Base-by-base conservation (phyloP, 2,329 filamentous ascomycete genomes). In the Cladophialophora chaetospira region DNA sequence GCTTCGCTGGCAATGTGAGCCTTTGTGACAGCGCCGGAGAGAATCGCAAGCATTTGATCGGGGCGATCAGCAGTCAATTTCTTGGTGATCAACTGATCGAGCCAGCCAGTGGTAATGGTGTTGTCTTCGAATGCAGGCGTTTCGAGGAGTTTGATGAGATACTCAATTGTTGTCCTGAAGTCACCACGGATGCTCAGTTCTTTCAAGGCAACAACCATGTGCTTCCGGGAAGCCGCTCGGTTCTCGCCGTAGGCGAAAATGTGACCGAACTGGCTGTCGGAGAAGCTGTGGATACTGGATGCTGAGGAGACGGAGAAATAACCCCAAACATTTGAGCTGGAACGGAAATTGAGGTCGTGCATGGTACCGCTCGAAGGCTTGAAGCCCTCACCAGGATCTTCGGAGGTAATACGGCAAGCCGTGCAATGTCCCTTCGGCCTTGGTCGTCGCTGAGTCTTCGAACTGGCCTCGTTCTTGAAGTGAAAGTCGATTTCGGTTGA, bases 181-280 rank as follows among this genome's bases (percentile, higher is more conserved):
- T 99, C 94, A 83, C 94, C 94, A 77, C 94, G 94, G 80, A 99
- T 99, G 79, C 93, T 99, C 77, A 99, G 77, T 77, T 99, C 94
- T 82, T 99, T 99, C 71, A 99, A 79, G 13, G 94, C 94, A 66
- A 99, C 89, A 66, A 99, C 92, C 94, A 99, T 99, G 80, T 99
- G 95, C 76, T 99, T 99, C 65, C 94, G 82, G 23, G 94, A 99
- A 23, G 94, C 92, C 48, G 91, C 88, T 73, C 94, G 87, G 79
- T 95, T 99, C 82, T 99, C 94, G 60, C 94, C 94, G 68, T 97
- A 99, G 50, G 94, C 95, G 75, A 99, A 99, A 67, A 99, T 99
- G 77, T 99, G 94, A 77, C 94, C 94, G 68, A 99, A 99, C 72
- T 99, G 94, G 70, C 89, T 95, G 79, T 99, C 94, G 5, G 94